These are phyloP conservation scores for Capronia coronata DNA, from an alignment of 2,329 filamentous ascomycete species.

Conservation along the genomic window DNA sequence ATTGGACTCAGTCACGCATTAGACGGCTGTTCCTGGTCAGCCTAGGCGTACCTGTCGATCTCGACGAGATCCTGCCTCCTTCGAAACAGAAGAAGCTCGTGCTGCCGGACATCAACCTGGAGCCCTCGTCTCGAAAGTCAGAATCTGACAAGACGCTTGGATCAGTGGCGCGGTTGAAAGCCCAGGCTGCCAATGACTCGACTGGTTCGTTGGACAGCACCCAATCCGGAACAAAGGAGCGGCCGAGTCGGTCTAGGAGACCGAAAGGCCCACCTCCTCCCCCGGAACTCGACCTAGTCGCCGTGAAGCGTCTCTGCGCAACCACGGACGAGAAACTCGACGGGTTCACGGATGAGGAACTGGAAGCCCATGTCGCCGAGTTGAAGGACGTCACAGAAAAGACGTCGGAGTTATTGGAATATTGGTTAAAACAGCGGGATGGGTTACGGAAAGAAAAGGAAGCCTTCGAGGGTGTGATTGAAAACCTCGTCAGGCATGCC, in stretches of 20 bases:
- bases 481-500: constrained; percentile 88
- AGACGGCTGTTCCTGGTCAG: constrained; percentile 92
- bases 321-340: constrained; percentile 77
- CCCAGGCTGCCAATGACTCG: constrained; percentile 33
- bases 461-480: constrained; percentile 92
- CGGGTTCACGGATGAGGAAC: constrained; percentile 71
- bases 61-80: constrained; percentile 93
- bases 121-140: constrained; percentile 50
- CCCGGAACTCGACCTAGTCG: constrained; percentile 71
- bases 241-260: constrained; percentile 37
- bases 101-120: constrained; percentile 67
- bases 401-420: constrained; percentile 72
- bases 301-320: constrained; percentile 68
- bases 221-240: constrained; percentile 28
- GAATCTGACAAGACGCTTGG: constrained; percentile 51
- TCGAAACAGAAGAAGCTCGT: constrained; percentile 98
- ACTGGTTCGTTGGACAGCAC: constrained; percentile 31
- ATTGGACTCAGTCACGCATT: constrained; percentile 96
- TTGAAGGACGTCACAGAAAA: constrained; percentile 63
- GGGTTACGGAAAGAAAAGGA: constrained; percentile 86
- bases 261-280: constrained; percentile 50
- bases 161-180: constrained; percentile 31
- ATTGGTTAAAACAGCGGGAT: constrained; percentile 80
- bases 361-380: constrained; percentile 63
- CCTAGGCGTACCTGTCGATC: constrained; percentile 87